Evolutionary conservation across 495 filamentous ascomycete species (phyloP).

Genomic region (Penicillium maclennaniae): DNA sequence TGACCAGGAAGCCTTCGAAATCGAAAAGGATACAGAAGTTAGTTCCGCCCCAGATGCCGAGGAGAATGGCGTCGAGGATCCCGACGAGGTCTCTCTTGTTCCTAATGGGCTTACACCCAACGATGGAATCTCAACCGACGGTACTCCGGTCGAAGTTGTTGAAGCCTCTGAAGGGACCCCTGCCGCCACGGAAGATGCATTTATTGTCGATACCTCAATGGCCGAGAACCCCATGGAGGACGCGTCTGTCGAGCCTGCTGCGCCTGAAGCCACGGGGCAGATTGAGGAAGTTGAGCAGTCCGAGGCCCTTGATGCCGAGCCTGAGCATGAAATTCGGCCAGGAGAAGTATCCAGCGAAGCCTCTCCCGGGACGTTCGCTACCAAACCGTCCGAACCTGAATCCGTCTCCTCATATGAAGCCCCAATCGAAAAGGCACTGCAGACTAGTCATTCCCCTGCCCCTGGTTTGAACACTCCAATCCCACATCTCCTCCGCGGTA

Average conservation of each 20-base stretch:
- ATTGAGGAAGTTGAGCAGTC: slow-evolving; percentile 9
- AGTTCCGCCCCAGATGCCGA: slow-evolving; percentile 1
- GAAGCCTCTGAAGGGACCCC: slow-evolving; percentile 16
- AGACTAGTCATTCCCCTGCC: slow-evolving; percentile 30
- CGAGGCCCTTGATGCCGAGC: slow-evolving; percentile 13
- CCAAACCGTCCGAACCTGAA: slow-evolving; percentile 65
- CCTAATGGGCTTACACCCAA: slow-evolving; percentile 29
- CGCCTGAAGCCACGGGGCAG: background rate
- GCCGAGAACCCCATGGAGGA: slow-evolving; percentile 14
- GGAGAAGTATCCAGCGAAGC: slow-evolving; percentile 41
- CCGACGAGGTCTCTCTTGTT: slow-evolving; percentile 46
- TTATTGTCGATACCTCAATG: slow-evolving; percentile 11
- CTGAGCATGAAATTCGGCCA: slow-evolving; percentile 18
- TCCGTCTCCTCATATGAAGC: slow-evolving; percentile 58
- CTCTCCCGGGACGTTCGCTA: slow-evolving; percentile 60
- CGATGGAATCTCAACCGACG: slow-evolving; percentile 13
- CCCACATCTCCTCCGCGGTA: slow-evolving; percentile 86
- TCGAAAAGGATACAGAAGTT: slow-evolving; percentile 6
- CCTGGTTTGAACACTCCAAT: slow-evolving; percentile 64
- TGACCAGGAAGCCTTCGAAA: slow-evolving; percentile 21
- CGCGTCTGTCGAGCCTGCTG: slow-evolving; percentile 2
- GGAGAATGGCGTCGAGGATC: slow-evolving; percentile 30
- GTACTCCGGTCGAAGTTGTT: slow-evolving; percentile 16
- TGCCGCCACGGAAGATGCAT: slow-evolving; percentile 11
- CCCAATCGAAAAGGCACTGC: slow-evolving; percentile 32